These are phyloP conservation scores for Penicillium coprophilum DNA, from an alignment of 495 filamentous ascomycete genomes.

Conservation along the genomic window DNA sequence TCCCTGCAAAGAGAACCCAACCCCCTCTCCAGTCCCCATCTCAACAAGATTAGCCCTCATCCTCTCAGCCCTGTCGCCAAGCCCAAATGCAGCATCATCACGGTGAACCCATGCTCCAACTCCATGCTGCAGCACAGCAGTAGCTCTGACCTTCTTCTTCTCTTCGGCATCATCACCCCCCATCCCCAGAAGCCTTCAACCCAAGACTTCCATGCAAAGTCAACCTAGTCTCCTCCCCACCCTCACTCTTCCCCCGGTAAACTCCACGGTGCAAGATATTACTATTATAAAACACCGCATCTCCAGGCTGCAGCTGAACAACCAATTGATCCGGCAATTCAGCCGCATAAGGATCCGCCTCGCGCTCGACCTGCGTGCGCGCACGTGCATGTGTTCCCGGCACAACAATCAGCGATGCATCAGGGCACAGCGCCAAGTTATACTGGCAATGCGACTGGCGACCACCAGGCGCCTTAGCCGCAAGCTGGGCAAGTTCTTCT, in stretches of 20 bases:
- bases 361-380: slow-evolving; percentile 63
- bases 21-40: slow-evolving; percentile 58
- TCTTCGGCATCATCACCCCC: slow-evolving; percentile 24
- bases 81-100: slow-evolving; percentile 52
- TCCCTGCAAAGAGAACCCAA: slow-evolving; percentile 56
- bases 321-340: slow-evolving; percentile 58
- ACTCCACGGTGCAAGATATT: slow-evolving; percentile 81
- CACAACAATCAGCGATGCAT: slow-evolving; percentile 65
- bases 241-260: slow-evolving; percentile 52
- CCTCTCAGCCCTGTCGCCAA: slow-evolving; percentile 51
- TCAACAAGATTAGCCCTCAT: slow-evolving; percentile 56
- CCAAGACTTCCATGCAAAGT: slow-evolving; percentile 84
- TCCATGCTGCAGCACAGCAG: slow-evolving; percentile 84
- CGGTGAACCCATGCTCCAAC: slow-evolving; percentile 70
- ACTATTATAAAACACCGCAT: slow-evolving; percentile 83
- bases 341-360: slow-evolving; percentile 56
- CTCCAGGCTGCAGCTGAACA: slow-evolving; percentile 66
- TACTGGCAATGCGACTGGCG: slow-evolving; percentile 70
- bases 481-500: slow-evolving; percentile 53
- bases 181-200: slow-evolving; percentile 47
- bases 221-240: slow-evolving; percentile 57
- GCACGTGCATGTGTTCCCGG: slow-evolving; percentile 68
- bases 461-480: slow-evolving; percentile 42
- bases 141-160: slow-evolving; percentile 55
- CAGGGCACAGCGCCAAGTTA: slow-evolving; percentile 71